A percentile compares a stretch with the other conserved stretches of the same genome.
phyloP scores from a whole-genome alignment of 257 asterid species.

The Fraxinus anomala region DNA sequence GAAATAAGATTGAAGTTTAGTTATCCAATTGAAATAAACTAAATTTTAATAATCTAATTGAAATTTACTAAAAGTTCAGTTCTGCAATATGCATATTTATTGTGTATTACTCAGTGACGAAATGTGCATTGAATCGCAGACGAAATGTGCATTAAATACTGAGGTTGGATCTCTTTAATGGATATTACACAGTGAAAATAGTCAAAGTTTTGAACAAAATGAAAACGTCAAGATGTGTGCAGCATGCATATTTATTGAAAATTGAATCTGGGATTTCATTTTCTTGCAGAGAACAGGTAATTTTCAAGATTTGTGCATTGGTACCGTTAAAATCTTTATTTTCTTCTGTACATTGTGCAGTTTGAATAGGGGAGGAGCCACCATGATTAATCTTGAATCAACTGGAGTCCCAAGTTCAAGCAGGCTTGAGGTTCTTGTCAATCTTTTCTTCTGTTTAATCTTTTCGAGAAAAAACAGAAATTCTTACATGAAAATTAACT shows the following conservation, averaged over 20 bases:
- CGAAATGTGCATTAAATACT: too few species aligned
- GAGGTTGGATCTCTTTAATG: too few species aligned
- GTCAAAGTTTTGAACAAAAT: too few species aligned
- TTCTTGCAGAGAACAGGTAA: background rate
- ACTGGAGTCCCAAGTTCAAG: slow-evolving; percentile 39
- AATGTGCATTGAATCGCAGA: too few species aligned
- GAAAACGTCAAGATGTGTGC: too few species aligned
- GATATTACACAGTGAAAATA: too few species aligned
- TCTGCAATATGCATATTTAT: too few species aligned
- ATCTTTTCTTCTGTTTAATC: background rate
- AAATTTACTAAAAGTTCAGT: too few species aligned
- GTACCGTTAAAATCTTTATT: background rate
- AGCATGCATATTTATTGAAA: background rate
- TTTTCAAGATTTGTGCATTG: background rate
- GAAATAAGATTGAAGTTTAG: too few species aligned
- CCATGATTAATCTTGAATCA: slow-evolving; percentile 31
- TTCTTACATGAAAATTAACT: background rate
- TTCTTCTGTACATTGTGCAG: background rate
- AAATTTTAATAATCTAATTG: too few species aligned
- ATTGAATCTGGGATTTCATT: background rate
- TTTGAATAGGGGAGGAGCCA: slow-evolving; percentile 13
- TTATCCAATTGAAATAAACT: too few species aligned
- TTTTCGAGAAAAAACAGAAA: background rate
- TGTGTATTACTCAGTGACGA: too few species aligned
- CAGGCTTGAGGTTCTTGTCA: slow-evolving; percentile 69